Base-by-base conservation (phyloP, 768 basidiomycete species). In the Hericium rajendrae region DNA sequence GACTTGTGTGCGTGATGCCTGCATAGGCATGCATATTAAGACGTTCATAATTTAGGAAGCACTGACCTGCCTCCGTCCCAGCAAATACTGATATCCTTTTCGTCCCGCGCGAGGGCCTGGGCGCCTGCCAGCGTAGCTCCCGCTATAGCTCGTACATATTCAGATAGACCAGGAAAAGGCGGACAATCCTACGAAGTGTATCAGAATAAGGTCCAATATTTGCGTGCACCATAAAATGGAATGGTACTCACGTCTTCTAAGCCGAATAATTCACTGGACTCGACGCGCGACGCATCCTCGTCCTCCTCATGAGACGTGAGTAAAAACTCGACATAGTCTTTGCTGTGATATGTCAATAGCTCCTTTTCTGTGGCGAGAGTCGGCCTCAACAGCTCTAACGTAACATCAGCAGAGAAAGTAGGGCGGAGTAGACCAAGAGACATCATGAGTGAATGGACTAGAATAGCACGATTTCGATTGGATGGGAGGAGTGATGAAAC, bases 61-160 rank as follows among this genome's bases (percentile, higher is more conserved):
- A 55, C 67, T 53, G 57, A 83, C 84, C 89, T 78, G 53, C 94
- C 94, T 15, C 94, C 94, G 63, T 94, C 94, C 94, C 94, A 97
- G 66, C 81, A 85, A 46, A 98, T 81, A 0, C 86, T 82, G 28
- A 89, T 70, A 28, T 88, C 78, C 4, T 78, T 77, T 2, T 72
- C 48, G 13, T 73, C 70, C 11, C 78, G 71, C 24, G 75, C 72
- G 3, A 97, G 72, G 5, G 79, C 76, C 9, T 77, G 74, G 3
- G 81, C 86, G 0, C 88, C 93, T 1, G 88, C 84, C 40, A 94
- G 73, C 0, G 90, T 80, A 0, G 88, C 88, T 1, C 94, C 88
- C 0, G 86, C 91, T 1, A 95, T 75, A 4, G 84, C 71, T 4
- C 73, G 73, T 5, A 88, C 82, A 61, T 97, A 97, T 3, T 79